Base-by-base conservation (phyloP, 768 basidiomycete species). In the Candolleomyces aberdarensis region DNA sequence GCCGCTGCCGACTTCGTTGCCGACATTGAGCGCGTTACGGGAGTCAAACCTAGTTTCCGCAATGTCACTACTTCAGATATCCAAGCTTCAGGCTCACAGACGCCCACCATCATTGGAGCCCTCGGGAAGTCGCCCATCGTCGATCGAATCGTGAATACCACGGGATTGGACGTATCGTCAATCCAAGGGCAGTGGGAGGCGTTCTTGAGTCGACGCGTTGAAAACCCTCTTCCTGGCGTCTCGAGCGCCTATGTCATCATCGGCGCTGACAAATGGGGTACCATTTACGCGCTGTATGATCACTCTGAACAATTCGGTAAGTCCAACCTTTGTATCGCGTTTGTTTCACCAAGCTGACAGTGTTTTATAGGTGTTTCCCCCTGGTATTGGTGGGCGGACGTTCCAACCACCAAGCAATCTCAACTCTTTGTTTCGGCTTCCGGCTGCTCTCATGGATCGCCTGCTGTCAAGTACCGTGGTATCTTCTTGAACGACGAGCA, bases 351-450 rank as follows among this genome's bases (percentile, higher is more conserved):
- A 60, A 50, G 64, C 64, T 65, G 50, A 63, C 49, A 56, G 56
- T 40, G 49, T 53, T 41, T 22, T 54, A 56, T 49, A 85, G 84
- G 85, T 59, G 85, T 87, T 39, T 86, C 85, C 19, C 86, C 86
- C n/a, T 87, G 86, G 85, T 85, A 82, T 62, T 87, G 83, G 83
- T 91, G 88, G 88, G 86, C 88, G n/a, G 88, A 91, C 69, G 88
- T 88, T n/a, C 86, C 86, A 8, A 77, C 80, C 1, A 80, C 80
- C 15, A 74, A 76, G 36, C 79, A 85, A 40, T 68, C 75, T 11
- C 70, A 81, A 40, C 62, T 90, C 22, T 84, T 80, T 63, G 79
- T 84, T 14, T 64, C 77, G 1, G 62, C 75, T 26, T 66, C 65
- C 39, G 81, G 81, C 17, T 82, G 81, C 68, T 72, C 78, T 6